Percentiles rank a stretch among this genome's conserved stretches.
These are phyloP conservation scores for Xylaria castorea DNA, from an alignment of 495 filamentous ascomycete genomes.

Conservation along the genomic window DNA sequence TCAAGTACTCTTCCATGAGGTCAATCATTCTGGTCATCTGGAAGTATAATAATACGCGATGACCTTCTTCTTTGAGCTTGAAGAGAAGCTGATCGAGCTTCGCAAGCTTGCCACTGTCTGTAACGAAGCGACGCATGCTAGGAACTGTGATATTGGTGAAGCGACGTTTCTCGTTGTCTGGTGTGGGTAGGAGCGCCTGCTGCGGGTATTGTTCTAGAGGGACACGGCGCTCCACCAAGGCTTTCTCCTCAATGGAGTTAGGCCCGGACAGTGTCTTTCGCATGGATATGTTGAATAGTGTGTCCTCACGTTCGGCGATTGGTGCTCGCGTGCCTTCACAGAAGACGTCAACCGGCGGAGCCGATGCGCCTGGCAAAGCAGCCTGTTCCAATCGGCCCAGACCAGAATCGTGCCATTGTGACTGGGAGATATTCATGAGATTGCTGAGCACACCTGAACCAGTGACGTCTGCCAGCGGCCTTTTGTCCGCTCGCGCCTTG, in stretches of 20 bases:
- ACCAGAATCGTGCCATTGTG: conserved; percentile 69
- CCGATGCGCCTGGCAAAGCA: conserved; percentile 73
- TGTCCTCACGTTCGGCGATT: conserved; percentile 70
- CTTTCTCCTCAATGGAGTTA: conserved; percentile 69
- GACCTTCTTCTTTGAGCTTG: conserved; percentile 86
- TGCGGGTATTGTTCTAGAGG: conserved; percentile 68
- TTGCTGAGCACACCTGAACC: conserved; percentile 73
- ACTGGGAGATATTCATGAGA: conserved; percentile 79
- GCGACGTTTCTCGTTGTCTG: conserved; percentile 76
- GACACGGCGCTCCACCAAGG: conserved; percentile 72
- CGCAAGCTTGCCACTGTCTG: conserved; percentile 94
- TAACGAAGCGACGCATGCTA: conserved; percentile 98
- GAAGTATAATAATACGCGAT: conserved; percentile 99
- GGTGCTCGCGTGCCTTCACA: conserved; percentile 71
- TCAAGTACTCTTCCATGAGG: conserved; percentile 98
- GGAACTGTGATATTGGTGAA: conserved; percentile 93
- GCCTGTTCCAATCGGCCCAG: conserved; percentile 81
- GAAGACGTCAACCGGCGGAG: conserved; percentile 84
- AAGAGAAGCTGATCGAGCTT: conserved; percentile 87
- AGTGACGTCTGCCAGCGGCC: conserved; percentile 72
- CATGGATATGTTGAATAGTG: conserved; percentile 78
- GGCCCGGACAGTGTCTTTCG: conserved; percentile 77
- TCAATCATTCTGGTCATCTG: conserved; percentile 99
- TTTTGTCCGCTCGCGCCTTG: conserved; percentile 69
- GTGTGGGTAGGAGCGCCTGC: conserved; percentile 71